Base-by-base conservation (phyloP, 805 yeast genomes). In the Lipomyces kockii region DNA sequence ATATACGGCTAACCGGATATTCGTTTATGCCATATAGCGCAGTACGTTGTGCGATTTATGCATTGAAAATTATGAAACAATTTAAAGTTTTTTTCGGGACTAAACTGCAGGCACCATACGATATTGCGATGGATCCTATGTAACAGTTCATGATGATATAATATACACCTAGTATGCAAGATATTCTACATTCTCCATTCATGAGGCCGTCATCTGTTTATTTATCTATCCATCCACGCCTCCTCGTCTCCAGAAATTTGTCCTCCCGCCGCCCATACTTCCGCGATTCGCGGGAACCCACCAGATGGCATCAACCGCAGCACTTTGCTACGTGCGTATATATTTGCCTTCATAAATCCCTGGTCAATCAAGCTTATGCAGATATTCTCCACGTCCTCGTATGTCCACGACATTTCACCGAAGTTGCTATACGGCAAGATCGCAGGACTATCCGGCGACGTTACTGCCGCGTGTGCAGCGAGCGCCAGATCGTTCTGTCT, bases 281-380 rank as follows among this genome's bases (percentile, higher is more conserved):
- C 66, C 9, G 49, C 12, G 12, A 69, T 11, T 14, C 20, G 27
- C n/a, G 66, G 64, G 35, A 69, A 69, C 46, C 66, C 68, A 8
- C 68, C 71, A 2, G 67, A 54, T 22, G 67, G 70, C 65, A 58
- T 60, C 43, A 66, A 46, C 37, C 72, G 35, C 12, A 69, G 58
- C n/a, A 69, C 32, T 51, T 52, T 51, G 37, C 69, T 64, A 12
- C 74, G 66, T 11, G 72, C 58, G 60, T 71, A 73, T 17, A 81
- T 67, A 34, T 78, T 78, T n/a, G 78, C 83, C 58, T 73, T 77
- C 66, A 81, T 66, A 60, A 74, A 73, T 8, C 81, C 81, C 55
- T 73, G 77, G 51, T 76, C 73, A 14, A 78, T 76, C 32, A 80
- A 73, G 56, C 75, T 70, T 8, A 75, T 74, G 63, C 78, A 74